phyloP scores from a whole-genome alignment of 2,329 filamentous ascomycete genomes.

The Colletotrichum simmondsii region DNA sequence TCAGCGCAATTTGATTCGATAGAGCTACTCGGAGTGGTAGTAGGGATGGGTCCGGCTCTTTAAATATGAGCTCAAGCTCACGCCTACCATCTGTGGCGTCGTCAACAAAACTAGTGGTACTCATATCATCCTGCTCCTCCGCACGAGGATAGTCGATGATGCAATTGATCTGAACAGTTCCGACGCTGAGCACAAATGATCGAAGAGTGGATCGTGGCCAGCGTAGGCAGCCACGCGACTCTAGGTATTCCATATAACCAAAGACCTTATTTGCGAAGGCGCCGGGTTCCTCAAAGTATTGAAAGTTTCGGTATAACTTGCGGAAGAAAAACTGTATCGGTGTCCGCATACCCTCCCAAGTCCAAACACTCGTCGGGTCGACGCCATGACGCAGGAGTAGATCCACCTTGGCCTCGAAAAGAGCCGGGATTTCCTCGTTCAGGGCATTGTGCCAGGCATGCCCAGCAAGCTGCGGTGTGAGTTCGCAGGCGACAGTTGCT shows the following conservation, averaged over 20 bases:
- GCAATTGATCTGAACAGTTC: not conserved
- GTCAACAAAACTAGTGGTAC: not conserved
- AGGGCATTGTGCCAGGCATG: not conserved
- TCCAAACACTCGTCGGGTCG: not conserved
- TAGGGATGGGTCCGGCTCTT: not conserved
- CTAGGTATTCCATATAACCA: not conserved
- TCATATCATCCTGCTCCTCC: not conserved
- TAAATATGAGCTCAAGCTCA: not conserved
- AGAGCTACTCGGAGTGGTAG: not conserved
- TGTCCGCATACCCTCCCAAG: not conserved
- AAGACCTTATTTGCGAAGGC: not conserved
- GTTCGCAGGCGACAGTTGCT: not conserved
- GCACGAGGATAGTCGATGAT: not conserved
- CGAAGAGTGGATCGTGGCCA: not conserved
- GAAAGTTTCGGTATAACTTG: not conserved
- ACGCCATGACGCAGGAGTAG: not conserved
- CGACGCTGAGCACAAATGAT: not conserved
- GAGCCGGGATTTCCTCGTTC: not conserved
- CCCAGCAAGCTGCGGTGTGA: not conserved
- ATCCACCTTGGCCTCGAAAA: not conserved
- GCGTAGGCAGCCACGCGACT: not conserved
- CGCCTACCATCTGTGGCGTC: not conserved
- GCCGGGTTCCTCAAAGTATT: not conserved
- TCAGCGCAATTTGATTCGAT: not conserved
- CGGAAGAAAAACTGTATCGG: not conserved